phyloP scores from a whole-genome alignment of 2,329 filamentous ascomycete species.

The Cladosporium colombiae region DNA sequence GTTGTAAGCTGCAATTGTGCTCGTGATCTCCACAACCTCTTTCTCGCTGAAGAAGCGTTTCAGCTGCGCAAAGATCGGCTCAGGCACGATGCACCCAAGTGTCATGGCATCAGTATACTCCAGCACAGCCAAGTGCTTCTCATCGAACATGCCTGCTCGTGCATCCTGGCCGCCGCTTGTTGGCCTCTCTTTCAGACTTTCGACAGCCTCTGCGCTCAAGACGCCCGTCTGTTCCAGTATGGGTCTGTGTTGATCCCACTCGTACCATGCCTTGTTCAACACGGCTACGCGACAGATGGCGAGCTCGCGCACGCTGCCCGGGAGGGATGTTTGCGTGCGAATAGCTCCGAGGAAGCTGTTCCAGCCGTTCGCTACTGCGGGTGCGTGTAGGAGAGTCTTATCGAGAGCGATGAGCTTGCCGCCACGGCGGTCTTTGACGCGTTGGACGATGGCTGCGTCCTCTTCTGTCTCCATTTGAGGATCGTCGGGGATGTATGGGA shows the following conservation, averaged over 20 bases:
- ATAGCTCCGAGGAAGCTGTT: slow-evolving; percentile 60
- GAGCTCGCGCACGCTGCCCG: slow-evolving; percentile 65
- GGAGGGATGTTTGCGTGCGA: slow-evolving; percentile 53
- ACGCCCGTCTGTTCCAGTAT: slow-evolving; percentile 65
- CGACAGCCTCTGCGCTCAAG: slow-evolving; percentile 51
- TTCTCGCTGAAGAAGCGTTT: slow-evolving; percentile 64
- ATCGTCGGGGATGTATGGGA: slow-evolving; percentile 55
- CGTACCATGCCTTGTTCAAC: slow-evolving; percentile 80
- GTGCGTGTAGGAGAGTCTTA: slow-evolving; percentile 56
- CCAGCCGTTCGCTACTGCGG: slow-evolving; percentile 59
- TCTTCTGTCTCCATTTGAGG: slow-evolving; percentile 48
- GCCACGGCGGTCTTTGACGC: slow-evolving; percentile 54
- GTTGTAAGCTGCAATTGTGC: slow-evolving; percentile 78
- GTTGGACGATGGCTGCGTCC: slow-evolving; percentile 53
- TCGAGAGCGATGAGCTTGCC: slow-evolving; percentile 55
- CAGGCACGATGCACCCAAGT: slow-evolving; percentile 65
- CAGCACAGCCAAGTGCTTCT: slow-evolving; percentile 67
- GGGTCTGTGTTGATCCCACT: slow-evolving; percentile 79
- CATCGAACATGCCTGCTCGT: slow-evolving; percentile 47
- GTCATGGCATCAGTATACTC: slow-evolving; percentile 85
- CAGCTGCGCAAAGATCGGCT: slow-evolving; percentile 66
- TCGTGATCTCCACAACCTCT: slow-evolving; percentile 79
- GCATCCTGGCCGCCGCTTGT: slow-evolving; percentile 27
- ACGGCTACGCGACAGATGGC: slow-evolving; percentile 80
- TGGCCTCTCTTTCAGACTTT: slow-evolving; percentile 43